Evolutionary conservation across 2,329 filamentous ascomycete genomes (phyloP).

Genomic region (Clarireedia paspali): DNA sequence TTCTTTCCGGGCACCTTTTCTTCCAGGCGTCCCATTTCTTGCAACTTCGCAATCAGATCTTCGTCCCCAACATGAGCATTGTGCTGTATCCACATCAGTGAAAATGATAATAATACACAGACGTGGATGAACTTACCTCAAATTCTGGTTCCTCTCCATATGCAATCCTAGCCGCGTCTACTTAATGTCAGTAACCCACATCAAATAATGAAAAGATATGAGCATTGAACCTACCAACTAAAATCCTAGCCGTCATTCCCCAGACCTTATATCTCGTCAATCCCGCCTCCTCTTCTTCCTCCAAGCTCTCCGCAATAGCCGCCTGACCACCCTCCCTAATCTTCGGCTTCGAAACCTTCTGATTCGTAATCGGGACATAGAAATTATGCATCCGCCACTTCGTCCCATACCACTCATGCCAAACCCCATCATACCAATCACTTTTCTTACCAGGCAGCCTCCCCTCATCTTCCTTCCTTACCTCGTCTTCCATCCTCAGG

Average conservation of each 20-base stretch:
- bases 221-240: slow-evolving; percentile 42
- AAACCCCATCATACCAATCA: slow-evolving; percentile 76
- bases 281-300: slow-evolving; percentile 39
- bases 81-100: slow-evolving; percentile 18
- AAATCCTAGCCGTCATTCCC: slow-evolving; percentile 87
- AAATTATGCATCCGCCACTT: slow-evolving; percentile 91
- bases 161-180: slow-evolving; percentile 76
- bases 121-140: slow-evolving; percentile 44
- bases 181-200: background rate
- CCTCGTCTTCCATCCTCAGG: slow-evolving; percentile 52
- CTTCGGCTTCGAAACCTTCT: slow-evolving; percentile 56
- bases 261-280: slow-evolving; percentile 71
- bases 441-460: slow-evolving; percentile 23
- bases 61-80: slow-evolving; percentile 42
- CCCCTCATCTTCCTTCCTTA: slow-evolving; percentile 28
- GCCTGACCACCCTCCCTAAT: slow-evolving; percentile 35
- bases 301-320: slow-evolving; percentile 36
- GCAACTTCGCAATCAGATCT: slow-evolving; percentile 50
- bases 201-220: background rate
- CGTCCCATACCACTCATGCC: slow-evolving; percentile 70
- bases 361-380: slow-evolving; percentile 70
- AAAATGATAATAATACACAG: background rate
- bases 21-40: slow-evolving; percentile 48
- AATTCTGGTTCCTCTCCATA: slow-evolving; percentile 80
- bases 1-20: slow-evolving; percentile 40